These are phyloP conservation scores for Botrytis galanthina DNA, from an alignment of 2,329 filamentous ascomycete species.

Conservation along the genomic window DNA sequence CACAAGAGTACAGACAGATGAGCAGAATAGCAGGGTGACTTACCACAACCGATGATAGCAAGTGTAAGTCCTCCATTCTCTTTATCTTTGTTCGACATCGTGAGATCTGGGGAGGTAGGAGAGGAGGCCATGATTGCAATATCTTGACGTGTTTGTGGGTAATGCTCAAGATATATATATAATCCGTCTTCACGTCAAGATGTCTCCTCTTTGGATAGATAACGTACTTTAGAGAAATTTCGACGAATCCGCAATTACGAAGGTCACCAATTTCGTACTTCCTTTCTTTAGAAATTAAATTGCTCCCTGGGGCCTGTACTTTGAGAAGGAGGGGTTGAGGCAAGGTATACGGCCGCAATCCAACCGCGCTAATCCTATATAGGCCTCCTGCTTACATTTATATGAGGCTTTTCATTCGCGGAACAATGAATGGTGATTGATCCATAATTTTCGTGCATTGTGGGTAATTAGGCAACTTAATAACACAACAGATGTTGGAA, in stretches of 20 bases:
- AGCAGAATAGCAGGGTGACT: neutral
- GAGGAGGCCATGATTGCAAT: neutral
- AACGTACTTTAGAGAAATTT: neutral
- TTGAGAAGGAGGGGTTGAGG: neutral
- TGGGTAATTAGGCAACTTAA: neutral
- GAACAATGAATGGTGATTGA: neutral
- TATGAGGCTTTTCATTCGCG: neutral
- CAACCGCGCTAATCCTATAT: neutral
- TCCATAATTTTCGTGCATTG: no score
- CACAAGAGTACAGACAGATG: neutral
- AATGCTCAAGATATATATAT: neutral
- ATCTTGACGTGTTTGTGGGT: neutral
- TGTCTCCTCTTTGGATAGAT: neutral
- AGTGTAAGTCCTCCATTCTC: conserved; percentile 11
- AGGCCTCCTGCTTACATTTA: neutral
- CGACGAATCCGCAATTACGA: neutral
- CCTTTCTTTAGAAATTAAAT: neutral
- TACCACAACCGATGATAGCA: conserved; percentile 17
- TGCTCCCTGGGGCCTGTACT: neutral
- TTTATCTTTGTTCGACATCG: neutral
- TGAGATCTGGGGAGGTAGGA: neutral
- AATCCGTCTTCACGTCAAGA: neutral
- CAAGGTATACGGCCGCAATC: neutral
- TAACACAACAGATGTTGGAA: neutral
- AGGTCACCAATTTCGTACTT: no score